Evolutionary conservation across 139 green algal species (phyloP), one percentile per base, ranked within the genome.

Genomic region (Pleodorina starrii): DNA sequence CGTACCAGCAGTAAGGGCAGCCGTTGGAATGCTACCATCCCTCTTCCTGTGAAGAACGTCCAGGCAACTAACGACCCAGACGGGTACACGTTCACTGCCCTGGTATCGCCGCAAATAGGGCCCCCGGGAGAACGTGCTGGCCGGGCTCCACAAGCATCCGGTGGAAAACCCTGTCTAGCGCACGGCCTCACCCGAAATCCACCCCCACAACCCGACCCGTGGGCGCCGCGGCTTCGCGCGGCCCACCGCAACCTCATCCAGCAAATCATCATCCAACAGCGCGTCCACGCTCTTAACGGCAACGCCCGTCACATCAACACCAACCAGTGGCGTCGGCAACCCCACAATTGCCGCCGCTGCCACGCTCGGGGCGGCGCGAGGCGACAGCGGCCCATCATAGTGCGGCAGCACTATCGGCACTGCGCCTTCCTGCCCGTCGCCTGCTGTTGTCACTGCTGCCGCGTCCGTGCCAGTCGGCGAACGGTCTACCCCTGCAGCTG

Each of bases 151-250:
- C n/a, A n/a, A n/a, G n/a, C n/a, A n/a, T n/a, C n/a, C n/a, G n/a
- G n/a, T n/a, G n/a, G n/a, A n/a, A n/a, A n/a, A n/a, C n/a, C n/a
- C n/a, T n/a, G n/a, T n/a, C n/a, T 60, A 87, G 35, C 81, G 81
- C n/a, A 42, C 5, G 2, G 38, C 5, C 1, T 87, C 81, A 32
- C 81, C 81, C 5, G 60, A 66, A 42, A 87, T 87, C 81, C 81
- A 87, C 29, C 81, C 81, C 81, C 81, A 87, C 32, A 87, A 50
- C 40, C 81, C 81, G 42, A 77, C 42, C 21, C 81, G 60, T 17
- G 23, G 21, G 42, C 81, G 60, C 2, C 81, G 60, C 42, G 60
- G 81, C 60, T 46, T 46, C 0, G 12, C 14, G 16, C 44, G 74
- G 11, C 43, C 46, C 46, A 25, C 36, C 40, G 38, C 59, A 29